These are phyloP conservation scores for Cyclaneusma minus DNA, from an alignment of 2,329 filamentous ascomycete genomes.

Conservation along the genomic window DNA sequence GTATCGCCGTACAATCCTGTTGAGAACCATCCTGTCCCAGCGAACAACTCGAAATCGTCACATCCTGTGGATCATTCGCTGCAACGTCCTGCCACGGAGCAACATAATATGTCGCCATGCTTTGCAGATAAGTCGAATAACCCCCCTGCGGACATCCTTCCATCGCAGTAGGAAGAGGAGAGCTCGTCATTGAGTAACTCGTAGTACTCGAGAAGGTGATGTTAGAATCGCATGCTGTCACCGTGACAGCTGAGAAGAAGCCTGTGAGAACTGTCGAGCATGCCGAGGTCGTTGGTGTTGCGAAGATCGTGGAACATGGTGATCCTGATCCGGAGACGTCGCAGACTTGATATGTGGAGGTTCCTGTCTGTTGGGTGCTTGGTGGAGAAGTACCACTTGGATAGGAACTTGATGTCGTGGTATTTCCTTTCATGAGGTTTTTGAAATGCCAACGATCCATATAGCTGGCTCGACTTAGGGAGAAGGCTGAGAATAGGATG, in stretches of 20 bases:
- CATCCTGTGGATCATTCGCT: conserved; percentile 7
- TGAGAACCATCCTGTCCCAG: conserved; percentile 1
- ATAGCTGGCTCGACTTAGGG: too few relatives aligned
- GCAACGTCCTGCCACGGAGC: conserved; percentile 14
- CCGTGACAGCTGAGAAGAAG: conserved; percentile 10
- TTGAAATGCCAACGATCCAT: too few relatives aligned
- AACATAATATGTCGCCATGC: conserved; percentile 11
- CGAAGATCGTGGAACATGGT: conserved; percentile 8
- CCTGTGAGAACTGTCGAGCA: conserved; percentile 12
- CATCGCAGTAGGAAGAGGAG: conserved; percentile 1
- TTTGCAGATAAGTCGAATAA: conserved; percentile 9
- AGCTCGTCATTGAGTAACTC: conserved; percentile 7
- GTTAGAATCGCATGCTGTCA: conserved; percentile 12
- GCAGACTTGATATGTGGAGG: conserved; percentile 12
- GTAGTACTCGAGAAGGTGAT: conserved; percentile 14
- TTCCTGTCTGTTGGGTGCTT: too few relatives aligned
- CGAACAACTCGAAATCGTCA: conserved; percentile 10
- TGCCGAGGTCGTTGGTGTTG: conserved; percentile 6
- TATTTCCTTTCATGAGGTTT: too few relatives aligned
- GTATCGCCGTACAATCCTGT: conserved; percentile 6
- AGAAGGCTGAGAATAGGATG: too few relatives aligned
- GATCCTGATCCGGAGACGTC: conserved; percentile 7
- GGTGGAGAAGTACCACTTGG: too few relatives aligned
- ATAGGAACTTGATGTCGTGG: too few relatives aligned
- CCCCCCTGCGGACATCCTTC: conserved; percentile 1